These are phyloP conservation scores for Podochytrium sp. DNA, from an alignment of 192 early-diverging fungal genomes.

Conservation along the genomic window DNA sequence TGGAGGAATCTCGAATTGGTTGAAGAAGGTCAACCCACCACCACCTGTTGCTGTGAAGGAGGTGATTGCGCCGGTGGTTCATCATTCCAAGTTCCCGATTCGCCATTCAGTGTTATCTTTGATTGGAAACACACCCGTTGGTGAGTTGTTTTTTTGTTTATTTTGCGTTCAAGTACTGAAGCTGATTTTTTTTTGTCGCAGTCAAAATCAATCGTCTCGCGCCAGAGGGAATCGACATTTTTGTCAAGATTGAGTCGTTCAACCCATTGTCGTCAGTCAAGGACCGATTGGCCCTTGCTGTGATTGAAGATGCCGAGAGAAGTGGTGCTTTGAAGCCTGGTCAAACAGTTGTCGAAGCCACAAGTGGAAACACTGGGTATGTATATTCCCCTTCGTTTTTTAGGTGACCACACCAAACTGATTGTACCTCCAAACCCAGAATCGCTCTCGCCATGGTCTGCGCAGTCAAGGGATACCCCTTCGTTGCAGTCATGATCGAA, in stretches of 20 bases:
- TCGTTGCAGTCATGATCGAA: slow-evolving; percentile 48
- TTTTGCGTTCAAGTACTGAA: background rate
- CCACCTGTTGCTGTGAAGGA: no score
- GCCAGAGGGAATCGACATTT: slow-evolving; percentile 75
- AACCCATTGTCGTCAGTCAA: slow-evolving; percentile 97
- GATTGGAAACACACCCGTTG: slow-evolving; percentile 13
- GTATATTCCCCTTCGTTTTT: background rate
- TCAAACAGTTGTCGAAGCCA: slow-evolving; percentile 79
- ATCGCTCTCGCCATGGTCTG: slow-evolving; percentile 52
- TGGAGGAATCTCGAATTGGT: no score
- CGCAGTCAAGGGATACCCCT: slow-evolving; percentile 47
- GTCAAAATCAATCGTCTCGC: slow-evolving; percentile 44
- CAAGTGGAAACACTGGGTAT: slow-evolving; percentile 81
- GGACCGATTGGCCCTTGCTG: slow-evolving; percentile 92
- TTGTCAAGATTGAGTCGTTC: slow-evolving; percentile 96
- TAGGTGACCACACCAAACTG: background rate
- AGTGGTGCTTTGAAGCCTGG: slow-evolving; percentile 80
- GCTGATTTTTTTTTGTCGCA: background rate
- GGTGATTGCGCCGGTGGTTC: background rate
- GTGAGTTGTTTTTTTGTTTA: background rate
- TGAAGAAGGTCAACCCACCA: no score
- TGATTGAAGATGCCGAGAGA: slow-evolving; percentile 93
- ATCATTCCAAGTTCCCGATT: background rate
- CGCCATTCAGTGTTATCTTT: background rate
- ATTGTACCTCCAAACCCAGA: no score